Evolutionary conservation across 179 eudicot genomes (phyloP), one percentile per base, ranked within the genome.

Genomic region (Silene vulgaris): DNA sequence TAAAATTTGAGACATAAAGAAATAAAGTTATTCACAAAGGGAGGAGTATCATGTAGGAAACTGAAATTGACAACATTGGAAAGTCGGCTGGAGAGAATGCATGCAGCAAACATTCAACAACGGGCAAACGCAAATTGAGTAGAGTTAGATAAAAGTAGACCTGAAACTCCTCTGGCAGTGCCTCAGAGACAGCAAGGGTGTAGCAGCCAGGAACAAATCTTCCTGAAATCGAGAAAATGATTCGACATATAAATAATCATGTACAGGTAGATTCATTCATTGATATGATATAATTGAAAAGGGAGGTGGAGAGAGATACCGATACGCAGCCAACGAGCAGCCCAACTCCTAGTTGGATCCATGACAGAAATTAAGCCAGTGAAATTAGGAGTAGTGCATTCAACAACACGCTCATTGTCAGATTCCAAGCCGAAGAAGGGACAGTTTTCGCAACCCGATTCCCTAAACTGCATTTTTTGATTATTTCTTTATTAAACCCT

Each of bases 311-410:
- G 40, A 5, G 40, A 5, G 6, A 6, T 35, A 35, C 40, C 98
- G 74, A 94, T 89, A 57, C 97, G 90, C 74, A 94, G 91, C 96
- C 98, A 94, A 45, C 96, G 84, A 79, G 97, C 98, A 88, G 98
- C 93, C 97, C 98, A 94, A 69, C 98, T 94, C 75, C 94, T 77
- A 61, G 67, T 81, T 23, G 98, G 98, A 83, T 94, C 97, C 97
- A 92, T 91, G 72, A 91, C 98, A 17, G 98, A 94, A 70, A 91
- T 94, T 23, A 94, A 77, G 82, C 98, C 98, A 40, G 96, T 86
- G 73, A 94, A 94, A 86, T 94, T 94, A 77, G 97, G 91, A 79
- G 98, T 90, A 59, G 98, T 94, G 86, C 97, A 90, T 26, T 94
- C 98, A 9, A 82, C 93, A 71, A 92, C 90, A 71, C 92, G 93